phyloP scores from a whole-genome alignment of 2,329 filamentous ascomycete genomes.

The Clarireedia monteithiana region DNA sequence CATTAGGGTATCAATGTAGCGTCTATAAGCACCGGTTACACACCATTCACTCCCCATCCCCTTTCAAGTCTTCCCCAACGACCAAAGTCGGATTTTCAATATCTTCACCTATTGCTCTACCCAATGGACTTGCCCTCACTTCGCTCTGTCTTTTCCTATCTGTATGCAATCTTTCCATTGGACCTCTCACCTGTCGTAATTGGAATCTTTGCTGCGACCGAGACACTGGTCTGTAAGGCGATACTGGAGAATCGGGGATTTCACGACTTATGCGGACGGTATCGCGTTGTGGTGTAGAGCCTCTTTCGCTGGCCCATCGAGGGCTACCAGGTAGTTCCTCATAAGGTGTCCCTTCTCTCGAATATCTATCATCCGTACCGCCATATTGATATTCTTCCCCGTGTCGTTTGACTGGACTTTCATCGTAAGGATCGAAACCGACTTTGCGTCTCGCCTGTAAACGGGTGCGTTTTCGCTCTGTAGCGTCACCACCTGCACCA shows the following conservation, averaged over 20 bases:
- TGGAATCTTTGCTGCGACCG: neutral
- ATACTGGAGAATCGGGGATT: neutral
- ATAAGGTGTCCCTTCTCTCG: conserved; percentile 18
- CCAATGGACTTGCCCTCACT: conserved; percentile 1
- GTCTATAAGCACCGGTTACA: too few relatives aligned
- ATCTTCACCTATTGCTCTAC: neutral
- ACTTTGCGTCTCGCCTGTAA: conserved; percentile 53
- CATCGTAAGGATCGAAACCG: conserved; percentile 66
- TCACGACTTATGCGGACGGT: neutral
- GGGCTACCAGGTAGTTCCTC: conserved; percentile 9
- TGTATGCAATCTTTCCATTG: neutral
- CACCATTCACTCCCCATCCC: neutral
- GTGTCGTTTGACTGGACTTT: conserved; percentile 54
- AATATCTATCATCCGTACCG: conserved; percentile 17
- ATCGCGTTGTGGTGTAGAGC: neutral
- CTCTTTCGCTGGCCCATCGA: neutral
- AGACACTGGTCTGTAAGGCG: neutral
- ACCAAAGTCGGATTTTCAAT: neutral
- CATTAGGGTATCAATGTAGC: too few relatives aligned
- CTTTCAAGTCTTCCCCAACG: neutral
- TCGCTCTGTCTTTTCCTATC: neutral
- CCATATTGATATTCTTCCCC: conserved; percentile 57
- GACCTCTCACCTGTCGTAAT: neutral
- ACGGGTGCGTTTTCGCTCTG: conserved; percentile 51
- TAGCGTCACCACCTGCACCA: conserved; percentile 54